Conservation (phyloP, 2,329 filamentous ascomycete genomes). For the Fusarium lateritium region DNA sequence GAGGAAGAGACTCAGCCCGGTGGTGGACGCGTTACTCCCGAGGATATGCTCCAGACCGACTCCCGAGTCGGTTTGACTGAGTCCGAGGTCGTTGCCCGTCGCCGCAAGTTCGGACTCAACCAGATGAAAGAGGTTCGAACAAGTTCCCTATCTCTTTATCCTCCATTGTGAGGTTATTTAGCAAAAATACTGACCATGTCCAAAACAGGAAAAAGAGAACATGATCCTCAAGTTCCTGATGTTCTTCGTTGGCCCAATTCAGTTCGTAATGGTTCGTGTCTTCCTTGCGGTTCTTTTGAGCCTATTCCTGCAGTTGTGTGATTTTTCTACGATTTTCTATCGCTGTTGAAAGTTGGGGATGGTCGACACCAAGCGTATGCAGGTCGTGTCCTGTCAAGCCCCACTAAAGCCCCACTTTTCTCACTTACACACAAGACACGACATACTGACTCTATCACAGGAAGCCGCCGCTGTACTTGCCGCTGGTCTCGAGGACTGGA, state of each 20-base stretch:
- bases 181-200: too few relatives aligned
- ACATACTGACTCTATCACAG: slow-evolving; percentile 53
- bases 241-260: slow-evolving; percentile 91
- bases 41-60: slow-evolving; percentile 84
- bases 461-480: slow-evolving; percentile 81
- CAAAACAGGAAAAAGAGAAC: slow-evolving; percentile 79
- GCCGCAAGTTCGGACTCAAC: slow-evolving; percentile 85
- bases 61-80: slow-evolving; percentile 80
- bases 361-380: neutral
- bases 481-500: slow-evolving; percentile 88
- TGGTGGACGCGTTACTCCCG: slow-evolving; percentile 75
- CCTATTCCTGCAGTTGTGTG: neutral
- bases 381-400: neutral
- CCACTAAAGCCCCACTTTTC: neutral
- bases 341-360: neutral
- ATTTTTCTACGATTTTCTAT: neutral
- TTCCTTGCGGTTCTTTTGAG: neutral
- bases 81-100: slow-evolving; percentile 73
- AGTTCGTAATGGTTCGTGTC: slow-evolving; percentile 93
- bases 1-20: slow-evolving; percentile 63
- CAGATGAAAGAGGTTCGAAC: slow-evolving; percentile 79
- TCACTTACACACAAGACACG: neutral
- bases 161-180: too few relatives aligned
- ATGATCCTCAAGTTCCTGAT: slow-evolving; percentile 84
- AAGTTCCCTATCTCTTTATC: too few relatives aligned